phyloP scores from a whole-genome alignment of 441 rosid genomes.

The Erodium chrysanthum region DNA sequence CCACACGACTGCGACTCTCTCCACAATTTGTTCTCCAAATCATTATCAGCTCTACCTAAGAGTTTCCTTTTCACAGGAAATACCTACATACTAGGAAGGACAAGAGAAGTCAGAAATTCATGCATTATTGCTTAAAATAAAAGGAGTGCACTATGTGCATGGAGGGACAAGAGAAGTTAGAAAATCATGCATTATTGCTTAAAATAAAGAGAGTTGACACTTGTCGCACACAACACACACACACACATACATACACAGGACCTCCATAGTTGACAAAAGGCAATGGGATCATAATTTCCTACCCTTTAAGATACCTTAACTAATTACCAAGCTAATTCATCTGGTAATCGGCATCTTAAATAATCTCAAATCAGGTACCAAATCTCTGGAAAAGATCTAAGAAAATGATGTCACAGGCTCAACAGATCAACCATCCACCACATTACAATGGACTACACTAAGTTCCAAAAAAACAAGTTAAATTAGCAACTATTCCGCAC shows the following conservation, averaged over 20 bases:
- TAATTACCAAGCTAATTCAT: too few species aligned
- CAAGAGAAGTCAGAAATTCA: neutral
- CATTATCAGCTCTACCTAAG: constrained; percentile 37
- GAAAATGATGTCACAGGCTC: neutral
- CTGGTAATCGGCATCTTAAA: neutral
- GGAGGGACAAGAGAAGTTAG: neutral
- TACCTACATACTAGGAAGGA: constrained; percentile 23
- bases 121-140: neutral
- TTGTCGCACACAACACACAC: too few species aligned
- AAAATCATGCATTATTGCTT: neutral
- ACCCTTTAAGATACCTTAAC: too few species aligned
- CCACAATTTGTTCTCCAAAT: constrained; percentile 39
- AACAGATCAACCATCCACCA: neutral
- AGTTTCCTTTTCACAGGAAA: constrained; percentile 20
- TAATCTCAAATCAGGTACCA: too few species aligned
- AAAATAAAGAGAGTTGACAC: too few species aligned
- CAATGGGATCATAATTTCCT: neutral
- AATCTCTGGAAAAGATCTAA: neutral
- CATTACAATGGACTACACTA: neutral
- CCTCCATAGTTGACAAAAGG: neutral
- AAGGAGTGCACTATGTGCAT: too few species aligned
- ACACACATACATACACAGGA: neutral
- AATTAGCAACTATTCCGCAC: neutral
- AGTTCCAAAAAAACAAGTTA: neutral
- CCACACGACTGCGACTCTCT: constrained; percentile 38